Base-by-base conservation (phyloP, 441 rosid genomes). In the Cnidoscolus chayamansa region DNA sequence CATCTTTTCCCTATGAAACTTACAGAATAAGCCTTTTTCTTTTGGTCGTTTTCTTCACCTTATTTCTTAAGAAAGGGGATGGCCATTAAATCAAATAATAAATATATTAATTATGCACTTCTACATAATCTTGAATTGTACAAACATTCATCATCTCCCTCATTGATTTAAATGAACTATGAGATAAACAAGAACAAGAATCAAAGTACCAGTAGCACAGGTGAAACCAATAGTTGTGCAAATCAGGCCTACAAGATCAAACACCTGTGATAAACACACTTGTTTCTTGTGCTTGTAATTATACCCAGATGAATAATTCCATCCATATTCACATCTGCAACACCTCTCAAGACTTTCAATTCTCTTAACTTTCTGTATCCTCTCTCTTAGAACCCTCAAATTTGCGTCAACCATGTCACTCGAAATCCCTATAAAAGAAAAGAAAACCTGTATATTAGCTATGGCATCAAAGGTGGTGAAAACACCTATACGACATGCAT, bases 321-420 rank as follows among this genome's bases (percentile, higher is more conserved):
- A 84, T 12, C 86, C 89, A 74, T 72, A 3, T 72, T 79, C 71
- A 65, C 76, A 47, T 71, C 65, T 80, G 70, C 84, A 84, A 54
- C 87, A 82, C 72, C 82, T 82, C 77, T 79, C 82, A 19, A 84
- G 76, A 47, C 78, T 76, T 77, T 86, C 85, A 78, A 81, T 86
- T 40, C 71, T 68, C 78, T 76, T 81, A 51, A 81, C 70, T 47
- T 79, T 73, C 48, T 76, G 68, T 45, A 86, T 86, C 72, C 87
- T 81, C 74, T 71, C 82, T 74, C 70, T 82, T 35, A 86, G 63
- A 47, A 81, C 65, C 7, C 65, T 76, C 82, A 84, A 48, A 73
- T 76, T 78, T 25, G 81, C 82, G 50, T 82, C 85, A 13, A 79
- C 84, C 13, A 67, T 60, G 60, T 79, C 71, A 16, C 25, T 55